Conservation (phyloP, 2,329 filamentous ascomycete genomes). For the Calonectria naviculata region DNA sequence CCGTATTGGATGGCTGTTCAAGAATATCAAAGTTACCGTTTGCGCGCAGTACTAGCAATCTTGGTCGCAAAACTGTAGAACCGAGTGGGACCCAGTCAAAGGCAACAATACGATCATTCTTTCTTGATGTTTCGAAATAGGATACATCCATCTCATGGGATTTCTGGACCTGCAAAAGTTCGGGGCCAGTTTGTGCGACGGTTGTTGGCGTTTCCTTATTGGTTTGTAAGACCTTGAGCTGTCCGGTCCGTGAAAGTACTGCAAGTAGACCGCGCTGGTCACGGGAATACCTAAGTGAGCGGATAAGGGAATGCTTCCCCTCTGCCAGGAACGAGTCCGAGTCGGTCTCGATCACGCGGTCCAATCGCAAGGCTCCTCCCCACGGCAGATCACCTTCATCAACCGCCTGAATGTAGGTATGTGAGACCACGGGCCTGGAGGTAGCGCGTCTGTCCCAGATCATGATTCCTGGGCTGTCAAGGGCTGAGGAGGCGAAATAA, state of each 20-base stretch:
- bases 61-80: constrained; percentile 64
- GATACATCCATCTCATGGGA: constrained; percentile 72
- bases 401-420: constrained; percentile 66
- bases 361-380: constrained; percentile 69
- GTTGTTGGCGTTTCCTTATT: constrained; percentile 62
- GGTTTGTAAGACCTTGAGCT: constrained; percentile 71
- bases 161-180: constrained; percentile 68
- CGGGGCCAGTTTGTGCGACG: constrained; percentile 60
- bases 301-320: constrained; percentile 70
- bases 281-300: constrained; percentile 71
- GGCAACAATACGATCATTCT: constrained; percentile 72
- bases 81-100: constrained; percentile 75
- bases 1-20: constrained; percentile 68
- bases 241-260: constrained; percentile 71
- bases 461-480: constrained; percentile 79
- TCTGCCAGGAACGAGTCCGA: constrained; percentile 61
- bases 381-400: constrained; percentile 72
- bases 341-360: constrained; percentile 67
- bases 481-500: constrained; percentile 84
- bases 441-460: constrained; percentile 82
- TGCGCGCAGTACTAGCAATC: constrained; percentile 69
- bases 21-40: constrained; percentile 72
- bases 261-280: constrained; percentile 71
- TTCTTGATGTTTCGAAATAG: constrained; percentile 62
- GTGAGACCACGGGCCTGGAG: constrained; percentile 62